These are phyloP conservation scores for Podochytrium sp. DNA, from an alignment of 192 early-diverging fungal species.

Conservation along the genomic window DNA sequence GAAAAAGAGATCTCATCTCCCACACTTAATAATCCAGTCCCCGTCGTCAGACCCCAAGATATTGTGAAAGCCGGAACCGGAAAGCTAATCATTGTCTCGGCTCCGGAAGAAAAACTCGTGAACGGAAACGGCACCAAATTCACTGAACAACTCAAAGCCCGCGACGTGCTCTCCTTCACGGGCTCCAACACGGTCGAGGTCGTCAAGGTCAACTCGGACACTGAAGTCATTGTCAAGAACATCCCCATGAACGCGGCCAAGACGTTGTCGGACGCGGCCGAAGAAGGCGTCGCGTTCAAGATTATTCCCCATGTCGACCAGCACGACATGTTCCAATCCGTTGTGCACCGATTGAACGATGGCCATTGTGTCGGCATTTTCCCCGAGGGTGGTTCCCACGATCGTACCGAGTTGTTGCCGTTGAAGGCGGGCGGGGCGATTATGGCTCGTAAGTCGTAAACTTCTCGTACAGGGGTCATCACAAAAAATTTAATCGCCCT, in stretches of 20 bases:
- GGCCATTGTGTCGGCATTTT: slow-evolving; percentile 93
- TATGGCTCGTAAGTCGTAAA: slow-evolving; percentile 45
- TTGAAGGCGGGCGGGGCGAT: slow-evolving; percentile 77
- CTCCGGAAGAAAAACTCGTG: background rate
- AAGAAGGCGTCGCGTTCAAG: slow-evolving; percentile 38
- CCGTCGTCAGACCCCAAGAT: slow-evolving; percentile 93
- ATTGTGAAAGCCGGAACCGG: slow-evolving; percentile 75
- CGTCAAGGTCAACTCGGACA: slow-evolving; percentile 79
- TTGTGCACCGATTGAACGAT: slow-evolving; percentile 75
- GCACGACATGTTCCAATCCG: slow-evolving; percentile 80
- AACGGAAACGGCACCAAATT: slow-evolving; percentile 46
- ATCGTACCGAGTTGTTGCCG: slow-evolving; percentile 93
- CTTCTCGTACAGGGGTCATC: background rate
- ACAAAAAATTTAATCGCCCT: background rate
- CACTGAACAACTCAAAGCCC: slow-evolving; percentile 63
- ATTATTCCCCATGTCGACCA: slow-evolving; percentile 86
- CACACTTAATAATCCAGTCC: slow-evolving; percentile 57
- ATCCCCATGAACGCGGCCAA: slow-evolving; percentile 72
- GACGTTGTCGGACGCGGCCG: slow-evolving; percentile 51
- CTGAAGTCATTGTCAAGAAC: slow-evolving; percentile 73
- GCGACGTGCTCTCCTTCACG: slow-evolving; percentile 71
- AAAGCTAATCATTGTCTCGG: slow-evolving; percentile 42
- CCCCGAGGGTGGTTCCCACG: slow-evolving; percentile 98
- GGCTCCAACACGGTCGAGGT: slow-evolving; percentile 69
- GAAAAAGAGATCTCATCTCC: background rate